Evolutionary conservation across 2,329 filamentous ascomycete species (phyloP).

Genomic region (Raffaelea arxii): DNA sequence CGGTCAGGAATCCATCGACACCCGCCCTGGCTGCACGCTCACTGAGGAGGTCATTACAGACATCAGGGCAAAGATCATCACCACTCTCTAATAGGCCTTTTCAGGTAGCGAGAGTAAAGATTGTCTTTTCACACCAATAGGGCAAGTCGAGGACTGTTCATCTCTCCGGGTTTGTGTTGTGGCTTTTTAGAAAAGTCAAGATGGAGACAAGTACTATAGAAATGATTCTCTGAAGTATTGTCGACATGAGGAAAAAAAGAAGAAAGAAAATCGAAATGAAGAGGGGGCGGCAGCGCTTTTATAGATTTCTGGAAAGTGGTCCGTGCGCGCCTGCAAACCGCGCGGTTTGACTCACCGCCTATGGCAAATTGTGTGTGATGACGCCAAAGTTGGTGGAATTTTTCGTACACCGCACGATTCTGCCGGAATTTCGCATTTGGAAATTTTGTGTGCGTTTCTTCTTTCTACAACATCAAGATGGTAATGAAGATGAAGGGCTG

Average conservation of each 20-base stretch:
- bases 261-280: constrained; percentile 25
- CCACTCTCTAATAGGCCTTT: constrained; percentile 72
- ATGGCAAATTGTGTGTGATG: neutral
- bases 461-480: too few species aligned
- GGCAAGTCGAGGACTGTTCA: constrained; percentile 67
- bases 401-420: neutral
- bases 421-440: neutral
- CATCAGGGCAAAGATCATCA: constrained; percentile 87
- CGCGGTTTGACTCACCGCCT: too few species aligned
- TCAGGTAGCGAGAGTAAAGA: constrained; percentile 41
- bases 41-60: constrained; percentile 55
- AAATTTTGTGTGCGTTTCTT: too few species aligned
- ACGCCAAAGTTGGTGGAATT: neutral
- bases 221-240: constrained; percentile 79
- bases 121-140: constrained; percentile 9
- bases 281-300: constrained; percentile 23
- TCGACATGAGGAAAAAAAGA: constrained; percentile 49
- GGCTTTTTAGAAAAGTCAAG: constrained; percentile 88
- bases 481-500: too few species aligned
- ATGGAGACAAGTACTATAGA: constrained; percentile 94
- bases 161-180: constrained; percentile 94
- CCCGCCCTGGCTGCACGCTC: constrained; percentile 71
- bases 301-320: constrained; percentile 23
- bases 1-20: constrained; percentile 87
- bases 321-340: constrained; percentile 16